These are phyloP conservation scores for Acer yangbiense DNA, from an alignment of 345 rosid species.

Conservation along the genomic window DNA sequence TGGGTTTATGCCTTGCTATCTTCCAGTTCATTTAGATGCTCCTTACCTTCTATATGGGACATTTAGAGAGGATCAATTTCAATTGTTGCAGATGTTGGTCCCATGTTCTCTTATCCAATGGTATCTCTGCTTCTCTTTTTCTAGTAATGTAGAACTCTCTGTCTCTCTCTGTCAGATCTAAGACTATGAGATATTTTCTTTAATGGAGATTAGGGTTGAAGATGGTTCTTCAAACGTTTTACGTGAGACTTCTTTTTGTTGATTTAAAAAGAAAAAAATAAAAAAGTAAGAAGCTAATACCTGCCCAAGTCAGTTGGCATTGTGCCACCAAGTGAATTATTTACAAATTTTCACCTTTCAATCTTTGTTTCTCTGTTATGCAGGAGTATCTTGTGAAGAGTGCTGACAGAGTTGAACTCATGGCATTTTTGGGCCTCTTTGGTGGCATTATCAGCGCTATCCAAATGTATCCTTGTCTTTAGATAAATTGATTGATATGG, in stretches of 20 bases:
- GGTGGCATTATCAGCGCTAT: conserved; percentile 81
- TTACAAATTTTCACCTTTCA: not conserved
- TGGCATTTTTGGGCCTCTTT: conserved; percentile 76
- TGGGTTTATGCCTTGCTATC: not conserved
- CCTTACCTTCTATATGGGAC: not conserved
- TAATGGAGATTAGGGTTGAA: conserved; percentile 3
- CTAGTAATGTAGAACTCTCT: not conserved
- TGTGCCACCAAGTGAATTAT: not conserved
- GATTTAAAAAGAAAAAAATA: not conserved
- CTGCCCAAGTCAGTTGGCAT: not conserved
- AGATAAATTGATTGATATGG: conserved; percentile 9
- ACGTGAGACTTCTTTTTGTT: not conserved
- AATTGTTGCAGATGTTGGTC: not conserved
- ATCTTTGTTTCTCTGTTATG: conserved; percentile 20
- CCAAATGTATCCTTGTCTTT: conserved; percentile 82
- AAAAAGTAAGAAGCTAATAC: not conserved
- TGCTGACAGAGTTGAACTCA: conserved; percentile 76
- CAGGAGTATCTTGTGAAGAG: conserved; percentile 86
- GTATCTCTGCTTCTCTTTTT: not conserved
- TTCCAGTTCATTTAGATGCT: not conserved
- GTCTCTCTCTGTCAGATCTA: not conserved
- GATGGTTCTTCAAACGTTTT: not conserved
- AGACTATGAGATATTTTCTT: not conserved
- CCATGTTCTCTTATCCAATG: not conserved
- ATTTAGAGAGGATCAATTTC: not conserved